Evolutionary conservation across 768 basidiomycete genomes (phyloP).

Genomic region (Serendipita sp.): DNA sequence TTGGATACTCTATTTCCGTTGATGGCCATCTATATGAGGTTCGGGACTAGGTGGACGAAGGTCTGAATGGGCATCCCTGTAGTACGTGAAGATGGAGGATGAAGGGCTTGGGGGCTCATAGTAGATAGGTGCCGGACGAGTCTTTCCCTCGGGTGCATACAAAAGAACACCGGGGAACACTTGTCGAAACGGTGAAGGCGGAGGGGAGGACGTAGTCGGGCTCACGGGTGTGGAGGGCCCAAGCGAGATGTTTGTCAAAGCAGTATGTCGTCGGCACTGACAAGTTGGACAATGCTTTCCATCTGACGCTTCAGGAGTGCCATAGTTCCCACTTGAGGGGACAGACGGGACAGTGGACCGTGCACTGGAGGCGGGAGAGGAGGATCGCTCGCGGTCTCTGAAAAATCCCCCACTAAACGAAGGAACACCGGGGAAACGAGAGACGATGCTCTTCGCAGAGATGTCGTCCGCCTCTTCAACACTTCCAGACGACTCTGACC

Average conservation of each 20-base stretch:
- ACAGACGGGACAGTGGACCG: background rate
- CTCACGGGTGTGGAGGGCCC: background rate
- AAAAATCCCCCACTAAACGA: background rate
- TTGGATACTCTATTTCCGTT: too few species aligned
- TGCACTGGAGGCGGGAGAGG: background rate
- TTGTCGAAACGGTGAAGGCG: background rate
- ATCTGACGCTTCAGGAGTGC: background rate
- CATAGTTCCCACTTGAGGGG: background rate
- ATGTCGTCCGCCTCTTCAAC: background rate
- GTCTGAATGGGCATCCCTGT: too few species aligned
- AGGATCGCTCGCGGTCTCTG: background rate
- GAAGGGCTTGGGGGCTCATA: background rate
- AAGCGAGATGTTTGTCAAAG: background rate
- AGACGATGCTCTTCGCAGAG: background rate
- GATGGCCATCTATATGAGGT: too few species aligned
- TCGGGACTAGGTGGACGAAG: too few species aligned
- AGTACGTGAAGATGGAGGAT: background rate
- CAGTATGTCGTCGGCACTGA: background rate
- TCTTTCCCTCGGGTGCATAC: background rate
- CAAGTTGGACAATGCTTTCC: background rate
- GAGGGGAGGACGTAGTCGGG: background rate
- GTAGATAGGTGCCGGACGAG: background rate
- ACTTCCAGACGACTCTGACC: background rate
- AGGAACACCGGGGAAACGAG: background rate
- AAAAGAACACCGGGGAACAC: background rate